phyloP scores from a whole-genome alignment of 1,139 yeast genomes.

The Hyphopichia burtonii region DNA sequence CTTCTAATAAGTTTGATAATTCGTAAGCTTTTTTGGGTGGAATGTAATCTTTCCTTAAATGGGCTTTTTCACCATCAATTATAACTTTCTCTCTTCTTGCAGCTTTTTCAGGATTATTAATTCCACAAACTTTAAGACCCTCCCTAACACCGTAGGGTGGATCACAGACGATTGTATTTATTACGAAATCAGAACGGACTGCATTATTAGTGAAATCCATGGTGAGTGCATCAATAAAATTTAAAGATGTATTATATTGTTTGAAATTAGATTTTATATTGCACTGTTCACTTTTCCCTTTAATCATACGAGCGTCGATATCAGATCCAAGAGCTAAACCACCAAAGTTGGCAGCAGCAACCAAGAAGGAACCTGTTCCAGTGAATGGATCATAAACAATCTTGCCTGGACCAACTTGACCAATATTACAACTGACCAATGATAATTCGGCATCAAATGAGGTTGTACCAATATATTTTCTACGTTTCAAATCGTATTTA shows the following conservation, averaged over 20 bases:
- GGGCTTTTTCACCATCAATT: slow-evolving; percentile 79
- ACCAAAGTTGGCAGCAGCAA: slow-evolving; percentile 86
- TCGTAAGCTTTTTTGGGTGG: slow-evolving; percentile 93
- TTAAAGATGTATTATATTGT: slow-evolving; percentile 61
- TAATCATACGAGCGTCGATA: slow-evolving; percentile 80
- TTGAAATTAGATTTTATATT: slow-evolving; percentile 67
- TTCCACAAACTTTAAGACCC: slow-evolving; percentile 90
- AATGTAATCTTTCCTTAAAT: slow-evolving; percentile 74
- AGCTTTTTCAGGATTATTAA: slow-evolving; percentile 57
- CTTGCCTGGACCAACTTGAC: slow-evolving; percentile 64
- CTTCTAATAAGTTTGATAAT: slow-evolving; percentile 71
- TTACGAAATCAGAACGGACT: slow-evolving; percentile 55
- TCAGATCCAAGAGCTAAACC: slow-evolving; percentile 85
- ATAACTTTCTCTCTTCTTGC: slow-evolving; percentile 67
- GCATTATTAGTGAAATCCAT: slow-evolving; percentile 97
- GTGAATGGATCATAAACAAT: slow-evolving; percentile 91
- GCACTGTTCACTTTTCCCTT: slow-evolving; percentile 59
- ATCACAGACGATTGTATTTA: slow-evolving; percentile 89
- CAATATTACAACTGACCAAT: slow-evolving; percentile 81
- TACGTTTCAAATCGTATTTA: slow-evolving; percentile 72
- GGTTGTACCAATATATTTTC: slow-evolving; percentile 93
- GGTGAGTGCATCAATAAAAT: slow-evolving; percentile 73
- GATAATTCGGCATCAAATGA: slow-evolving; percentile 92
- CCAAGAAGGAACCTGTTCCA: slow-evolving; percentile 93
- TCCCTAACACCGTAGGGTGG: slow-evolving; percentile 99